Percentiles rank a stretch among this genome's conserved stretches.
Evolutionary conservation across 805 yeast genomes (phyloP).

Genomic region (Candida tammaniensis): DNA sequence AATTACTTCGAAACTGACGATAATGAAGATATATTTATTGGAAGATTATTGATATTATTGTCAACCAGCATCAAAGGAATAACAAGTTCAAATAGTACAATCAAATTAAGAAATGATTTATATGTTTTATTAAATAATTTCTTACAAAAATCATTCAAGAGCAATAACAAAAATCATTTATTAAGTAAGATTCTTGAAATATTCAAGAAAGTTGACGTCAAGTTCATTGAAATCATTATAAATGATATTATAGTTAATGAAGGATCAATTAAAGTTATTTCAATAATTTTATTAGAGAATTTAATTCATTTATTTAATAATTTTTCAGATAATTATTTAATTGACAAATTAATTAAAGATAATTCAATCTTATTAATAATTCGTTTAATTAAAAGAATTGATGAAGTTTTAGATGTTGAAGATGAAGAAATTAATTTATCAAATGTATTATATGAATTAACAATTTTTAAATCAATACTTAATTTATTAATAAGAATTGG

Average conservation of each 20-base stretch:
- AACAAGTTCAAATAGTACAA: conserved; percentile 63
- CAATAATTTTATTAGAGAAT: conserved; percentile 72
- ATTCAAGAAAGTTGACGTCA: conserved; percentile 56
- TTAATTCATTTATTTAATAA: conserved; percentile 53
- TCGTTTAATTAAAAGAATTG: conserved; percentile 66
- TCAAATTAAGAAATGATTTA: conserved; percentile 70
- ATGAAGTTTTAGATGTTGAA: conserved; percentile 51
- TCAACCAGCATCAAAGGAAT: conserved; percentile 74
- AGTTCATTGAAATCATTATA: conserved; percentile 61
- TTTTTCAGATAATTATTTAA: conserved; percentile 53
- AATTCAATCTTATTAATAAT: conserved; percentile 66
- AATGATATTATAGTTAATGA: conserved; percentile 80
- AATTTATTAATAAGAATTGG: conserved; percentile 72
- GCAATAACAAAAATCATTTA: conserved; percentile 17
- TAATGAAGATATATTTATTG: conserved; percentile 20
- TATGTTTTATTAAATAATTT: conserved; percentile 72
- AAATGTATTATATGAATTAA: conserved; percentile 64
- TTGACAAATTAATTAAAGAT: conserved; percentile 59
- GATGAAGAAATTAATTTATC: conserved; percentile 7
- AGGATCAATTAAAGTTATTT: conserved; percentile 70
- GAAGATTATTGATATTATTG: conserved; percentile 66
- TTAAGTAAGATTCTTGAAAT: conserved; percentile 50
- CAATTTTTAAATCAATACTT: conserved; percentile 70
- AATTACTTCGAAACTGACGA: conserved; percentile 42
- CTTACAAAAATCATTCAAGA: conserved; percentile 48